Evolutionary conservation across 2,329 filamentous ascomycete genomes (phyloP), one percentile per base, ranked within the genome.

Genomic region (Stylonectria norvegica): DNA sequence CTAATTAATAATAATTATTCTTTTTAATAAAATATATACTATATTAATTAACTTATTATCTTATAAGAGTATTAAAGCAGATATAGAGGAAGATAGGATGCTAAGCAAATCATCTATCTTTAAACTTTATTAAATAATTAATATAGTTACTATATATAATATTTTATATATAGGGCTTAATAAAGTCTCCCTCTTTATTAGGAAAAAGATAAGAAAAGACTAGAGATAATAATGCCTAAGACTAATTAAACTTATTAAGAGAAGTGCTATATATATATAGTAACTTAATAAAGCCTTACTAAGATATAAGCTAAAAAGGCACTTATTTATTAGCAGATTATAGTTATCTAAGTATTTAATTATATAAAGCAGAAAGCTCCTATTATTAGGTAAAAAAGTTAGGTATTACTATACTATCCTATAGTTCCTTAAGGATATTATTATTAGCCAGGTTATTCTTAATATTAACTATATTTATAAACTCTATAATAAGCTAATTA

Each of bases 361-460:
- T 25, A 7, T 12, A 7, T 7, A 25, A 12, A 25, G 22, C 70
- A 7, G 66, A 72, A 6, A 30, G 28, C 9, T 30, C 28, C 15
- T 30, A 15, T 16, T 30, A 7, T 6, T 30, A 15, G 7, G 14
- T 15, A 15, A 30, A 7, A 15, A 30, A 30, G 28, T 30, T 30
- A 9, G 28, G 28, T 15, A 30, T 30, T 9, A 14, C 14, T 6
- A 15, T 15, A 9, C 10, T 16, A 11, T 30, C 14, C 9, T 15
- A 30, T 6, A 9, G 6, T 9, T 30, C 14, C 6, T 11, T 15
- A 15, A 16, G 28, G 14, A 11, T 30, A 30, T 7, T 15, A 15
- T 30, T 14, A 14, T 30, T 14, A 7, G 6, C 14, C 6, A 30
- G 15, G 8, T 11, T 6, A 14, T 30, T 14, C 14, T 30, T 9